Evolutionary conservation across 2,329 filamentous ascomycete species (phyloP).

Genomic region (Fusarium anthophilum): DNA sequence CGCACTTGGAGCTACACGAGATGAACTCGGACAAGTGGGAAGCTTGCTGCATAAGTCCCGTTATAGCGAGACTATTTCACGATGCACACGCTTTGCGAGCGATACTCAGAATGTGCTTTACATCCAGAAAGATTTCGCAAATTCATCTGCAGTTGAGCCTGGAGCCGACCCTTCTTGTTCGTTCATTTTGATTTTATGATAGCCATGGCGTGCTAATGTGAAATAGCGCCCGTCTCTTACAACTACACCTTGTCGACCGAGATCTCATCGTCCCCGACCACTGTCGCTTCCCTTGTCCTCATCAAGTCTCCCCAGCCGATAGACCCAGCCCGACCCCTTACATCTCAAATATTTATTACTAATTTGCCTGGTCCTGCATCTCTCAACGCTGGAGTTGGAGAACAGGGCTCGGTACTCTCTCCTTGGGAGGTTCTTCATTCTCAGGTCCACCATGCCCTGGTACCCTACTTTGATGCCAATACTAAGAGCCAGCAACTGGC

Average conservation of each 20-base stretch:
- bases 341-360: constrained; percentile 89
- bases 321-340: constrained; percentile 82
- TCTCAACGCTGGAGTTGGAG: constrained; percentile 70
- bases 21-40: constrained; percentile 81
- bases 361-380: constrained; percentile 87
- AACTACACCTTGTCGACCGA: constrained; percentile 84
- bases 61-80: constrained; percentile 82
- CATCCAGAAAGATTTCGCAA: constrained; percentile 82
- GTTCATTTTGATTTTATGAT: constrained; percentile 27
- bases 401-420: constrained; percentile 78
- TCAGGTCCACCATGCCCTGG: constrained; percentile 88
- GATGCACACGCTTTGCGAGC: constrained; percentile 88
- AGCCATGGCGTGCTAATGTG: constrained; percentile 15
- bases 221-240: constrained; percentile 63
- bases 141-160: constrained; percentile 62
- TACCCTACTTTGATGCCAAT: constrained; percentile 97
- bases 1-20: constrained; percentile 76
- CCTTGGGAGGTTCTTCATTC: constrained; percentile 94
- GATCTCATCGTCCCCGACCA: constrained; percentile 81
- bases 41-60: constrained; percentile 81
- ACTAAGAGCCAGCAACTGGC: constrained; percentile 80
- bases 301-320: constrained; percentile 91
- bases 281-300: constrained; percentile 85
- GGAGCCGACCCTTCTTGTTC: constrained; percentile 57
- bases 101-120: constrained; percentile 91